Base-by-base conservation (phyloP, 2,329 filamentous ascomycete species). In the Calonectria hongkongensis region DNA sequence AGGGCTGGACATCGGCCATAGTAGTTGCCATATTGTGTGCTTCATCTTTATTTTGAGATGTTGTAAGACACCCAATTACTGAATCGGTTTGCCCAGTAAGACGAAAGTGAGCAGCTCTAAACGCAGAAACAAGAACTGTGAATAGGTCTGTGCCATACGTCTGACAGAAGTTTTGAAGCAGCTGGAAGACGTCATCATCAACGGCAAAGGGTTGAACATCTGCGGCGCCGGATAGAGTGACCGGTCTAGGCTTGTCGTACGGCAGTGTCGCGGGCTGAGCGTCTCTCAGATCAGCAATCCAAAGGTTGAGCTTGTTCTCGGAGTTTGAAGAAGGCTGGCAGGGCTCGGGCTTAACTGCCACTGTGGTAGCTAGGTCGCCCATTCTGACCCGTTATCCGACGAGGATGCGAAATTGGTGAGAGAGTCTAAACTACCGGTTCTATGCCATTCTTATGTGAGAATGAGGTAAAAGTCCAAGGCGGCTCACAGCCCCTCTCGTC, bases 1-100 rank as follows among this genome's bases (percentile, higher is more conserved):
- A 54, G 16, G 78, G 79, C 50, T 79, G 78, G 4, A 76, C 63
- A 33, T 78, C 77, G 25, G 78, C 77, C 36, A 79, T 78, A 71
- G 78, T 79, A 3, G 74, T 73, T 21, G 77, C 67, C 12, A 78
- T 50, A 13, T 77, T 69, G 27, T 75, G 65, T 1, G 75, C 18
- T 21, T 77, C 74, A 45, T 66, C 69, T 25, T 70, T 62, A 27
- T 77, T 56, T 12, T 75, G 58, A 28, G 76, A 74, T 2, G 73
- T 74, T 30, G 73, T 77, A 2, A 72, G 56, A 2, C 69, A 78
- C 4, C 79, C 79, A 28, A 81, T 73, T 0, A 73, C 74, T 3
- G 73, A 75, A 45, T 81, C 79, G 16, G 45, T 41, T 1, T 54
- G 50, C 0, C 79, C 76, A 1, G 76, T 81, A 10, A 80, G 60